Base-by-base conservation (phyloP, 1,284 basidiomycete genomes). In the Pisolithus thermaeus region DNA sequence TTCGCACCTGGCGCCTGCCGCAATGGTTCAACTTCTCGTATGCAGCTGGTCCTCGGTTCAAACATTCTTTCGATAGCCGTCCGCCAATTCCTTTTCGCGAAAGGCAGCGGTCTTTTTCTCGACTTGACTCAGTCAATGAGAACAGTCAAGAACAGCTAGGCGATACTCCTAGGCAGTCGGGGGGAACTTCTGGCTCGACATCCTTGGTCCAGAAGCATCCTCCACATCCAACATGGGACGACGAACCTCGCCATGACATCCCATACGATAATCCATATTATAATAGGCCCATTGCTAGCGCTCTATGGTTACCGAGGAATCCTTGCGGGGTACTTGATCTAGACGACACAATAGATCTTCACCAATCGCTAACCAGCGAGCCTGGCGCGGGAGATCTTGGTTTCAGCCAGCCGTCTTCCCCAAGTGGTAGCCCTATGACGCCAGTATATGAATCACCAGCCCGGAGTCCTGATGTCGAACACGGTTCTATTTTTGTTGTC, bases 211-310 rank as follows among this genome's bases (percentile, higher is more conserved):
- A 75, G 0, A 72, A 73, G 6, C 90, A 92, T 66, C 79, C 83
- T 6, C 76, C 78, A 8, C 76, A 84, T 46, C 70, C 79, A 18
- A 72, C 78, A 6, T 92, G 92, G 88, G 89, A 95, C 61, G 92
- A 96, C 63, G 80, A 84, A 41, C 76, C 78, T 18, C 78, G 75
- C 41, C 67, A 74, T 55, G 80, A 81, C 70, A 74, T 85, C 48
- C 78, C 85, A 39, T 87, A 92, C 64, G 85, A 91, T 58, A 94
- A 95, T 61, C 92, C 92, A 3, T 91, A 83, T 58, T 92, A 92
- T 63, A 80, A 78, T 9, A 77, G 81, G 52, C 68, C 78, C 11
- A 81, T 92, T 55, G 78, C 78, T 51, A 84, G 86, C 54, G 77
- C 79, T 22, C 71, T 96, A 7, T 95, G 92, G 92, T 73, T 97